These are phyloP conservation scores for Colletotrichum spaethianum DNA, from an alignment of 2,329 filamentous ascomycete species.

Conservation along the genomic window DNA sequence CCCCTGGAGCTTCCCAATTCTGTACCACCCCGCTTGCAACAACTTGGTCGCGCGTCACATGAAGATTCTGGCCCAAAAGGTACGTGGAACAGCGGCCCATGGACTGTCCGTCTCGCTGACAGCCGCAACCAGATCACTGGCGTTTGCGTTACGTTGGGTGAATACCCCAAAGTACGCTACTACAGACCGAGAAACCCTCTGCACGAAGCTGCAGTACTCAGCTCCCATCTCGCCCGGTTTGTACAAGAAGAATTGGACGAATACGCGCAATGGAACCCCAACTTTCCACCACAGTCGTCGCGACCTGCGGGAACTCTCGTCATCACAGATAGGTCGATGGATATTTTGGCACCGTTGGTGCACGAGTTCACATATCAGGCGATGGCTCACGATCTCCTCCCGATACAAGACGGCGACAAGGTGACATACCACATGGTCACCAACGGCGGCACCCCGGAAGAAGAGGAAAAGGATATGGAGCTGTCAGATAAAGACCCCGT, in stretches of 20 bases:
- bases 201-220: conserved; percentile 91
- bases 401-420: conserved; percentile 90
- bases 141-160: conserved; percentile 91
- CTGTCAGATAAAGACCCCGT: conserved; percentile 92
- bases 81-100: conserved; percentile 53
- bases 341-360: conserved; percentile 86
- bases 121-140: conserved; percentile 76
- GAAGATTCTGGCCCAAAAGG: conserved; percentile 89
- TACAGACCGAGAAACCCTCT: conserved; percentile 81
- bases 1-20: conserved; percentile 93
- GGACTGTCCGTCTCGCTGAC: conserved; percentile 38
- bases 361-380: conserved; percentile 99
- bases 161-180: conserved; percentile 94
- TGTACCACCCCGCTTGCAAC: conserved; percentile 94
- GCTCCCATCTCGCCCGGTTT: conserved; percentile 89
- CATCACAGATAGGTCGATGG: conserved; percentile 94
- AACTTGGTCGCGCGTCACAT: conserved; percentile 86
- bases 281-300: conserved; percentile 85
- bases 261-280: conserved; percentile 86
- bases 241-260: conserved; percentile 92
- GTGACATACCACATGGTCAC: conserved; percentile 85
- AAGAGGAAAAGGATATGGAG: conserved; percentile 91
- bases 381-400: conserved; percentile 94
- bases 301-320: conserved; percentile 87
- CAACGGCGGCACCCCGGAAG: conserved; percentile 79